A percentile compares a stretch with the other conserved stretches of the same genome.
Evolutionary conservation across 1,284 basidiomycete genomes (phyloP).

Genomic region (Pseudozyma hubeiensis): DNA sequence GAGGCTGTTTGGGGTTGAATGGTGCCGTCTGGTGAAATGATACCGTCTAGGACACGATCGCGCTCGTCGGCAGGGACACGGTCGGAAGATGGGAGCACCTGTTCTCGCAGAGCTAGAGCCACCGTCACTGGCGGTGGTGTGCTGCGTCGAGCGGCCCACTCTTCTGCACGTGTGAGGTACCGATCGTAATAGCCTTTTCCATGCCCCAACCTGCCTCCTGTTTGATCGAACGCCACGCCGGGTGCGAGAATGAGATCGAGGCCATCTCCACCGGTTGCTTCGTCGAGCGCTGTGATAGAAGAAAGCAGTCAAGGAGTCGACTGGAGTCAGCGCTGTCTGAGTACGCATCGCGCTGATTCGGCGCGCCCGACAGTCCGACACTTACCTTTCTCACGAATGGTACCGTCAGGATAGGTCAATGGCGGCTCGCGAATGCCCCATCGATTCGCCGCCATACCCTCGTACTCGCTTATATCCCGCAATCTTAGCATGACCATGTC

Average conservation of each 20-base stretch:
- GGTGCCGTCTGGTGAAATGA: constrained; percentile 58
- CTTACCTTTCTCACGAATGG: constrained; percentile 49
- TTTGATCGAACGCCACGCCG: constrained; percentile 68
- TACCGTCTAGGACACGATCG: constrained; percentile 63
- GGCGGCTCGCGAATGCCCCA: constrained; percentile 70
- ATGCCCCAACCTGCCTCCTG: constrained; percentile 68
- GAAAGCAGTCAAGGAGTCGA: background rate
- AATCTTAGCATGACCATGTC: constrained; percentile 70
- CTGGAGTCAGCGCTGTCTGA: background rate
- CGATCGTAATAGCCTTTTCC: constrained; percentile 71
- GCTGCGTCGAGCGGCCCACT: constrained; percentile 38
- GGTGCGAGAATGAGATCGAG: constrained; percentile 70
- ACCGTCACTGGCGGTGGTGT: constrained; percentile 52
- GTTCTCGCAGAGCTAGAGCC: constrained; percentile 64
- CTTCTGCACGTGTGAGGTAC: constrained; percentile 57
- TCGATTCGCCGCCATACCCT: constrained; percentile 64
- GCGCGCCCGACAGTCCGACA: background rate
- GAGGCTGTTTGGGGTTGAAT: constrained; percentile 34
- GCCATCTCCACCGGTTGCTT: constrained; percentile 58
- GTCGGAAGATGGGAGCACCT: constrained; percentile 58
- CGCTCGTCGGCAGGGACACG: constrained; percentile 65
- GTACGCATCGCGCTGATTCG: background rate
- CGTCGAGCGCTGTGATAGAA: constrained; percentile 57
- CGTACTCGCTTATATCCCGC: constrained; percentile 56
- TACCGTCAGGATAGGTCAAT: constrained; percentile 52